Conservation (phyloP, 208 protist species). For the Trypanosoma mega region DNA sequence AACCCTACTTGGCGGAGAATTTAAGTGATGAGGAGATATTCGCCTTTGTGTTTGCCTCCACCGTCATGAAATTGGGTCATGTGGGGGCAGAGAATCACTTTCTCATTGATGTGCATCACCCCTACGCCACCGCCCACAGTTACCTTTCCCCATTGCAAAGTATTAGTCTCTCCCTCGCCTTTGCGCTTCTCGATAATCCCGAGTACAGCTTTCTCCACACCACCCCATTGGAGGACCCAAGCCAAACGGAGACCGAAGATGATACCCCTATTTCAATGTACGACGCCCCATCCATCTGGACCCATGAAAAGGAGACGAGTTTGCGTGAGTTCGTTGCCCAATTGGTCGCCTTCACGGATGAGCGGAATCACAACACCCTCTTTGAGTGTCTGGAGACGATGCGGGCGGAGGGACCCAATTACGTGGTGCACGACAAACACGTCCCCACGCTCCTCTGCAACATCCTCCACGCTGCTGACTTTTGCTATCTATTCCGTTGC, state of each 20-base stretch:
- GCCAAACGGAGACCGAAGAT: neutral
- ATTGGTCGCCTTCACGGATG: slow-evolving; percentile 63
- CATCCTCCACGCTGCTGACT: slow-evolving; percentile 53
- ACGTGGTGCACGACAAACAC: slow-evolving; percentile 33
- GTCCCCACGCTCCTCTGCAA: slow-evolving; percentile 52
- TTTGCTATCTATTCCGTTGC: slow-evolving; percentile 46
- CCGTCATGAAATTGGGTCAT: slow-evolving; percentile 57
- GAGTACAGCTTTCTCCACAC: slow-evolving; percentile 45
- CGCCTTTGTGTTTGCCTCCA: slow-evolving; percentile 49
- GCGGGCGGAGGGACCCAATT: slow-evolving; percentile 21
- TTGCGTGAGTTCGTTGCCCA: slow-evolving; percentile 53
- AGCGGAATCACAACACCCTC: slow-evolving; percentile 40
- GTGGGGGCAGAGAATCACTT: slow-evolving; percentile 79
- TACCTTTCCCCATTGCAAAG: slow-evolving; percentile 62
- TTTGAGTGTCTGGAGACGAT: slow-evolving; percentile 30
- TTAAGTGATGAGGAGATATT: slow-evolving; percentile 52
- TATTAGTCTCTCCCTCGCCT: slow-evolving; percentile 40
- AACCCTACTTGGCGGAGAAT: slow-evolving; percentile 35
- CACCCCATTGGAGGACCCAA: neutral
- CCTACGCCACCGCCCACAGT: slow-evolving; percentile 46
- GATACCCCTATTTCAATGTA: neutral
- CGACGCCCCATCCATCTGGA: slow-evolving; percentile 36
- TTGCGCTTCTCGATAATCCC: slow-evolving; percentile 44
- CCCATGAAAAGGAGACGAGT: slow-evolving; percentile 28
- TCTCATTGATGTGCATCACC: slow-evolving; percentile 50